Percentiles rank a stretch among this genome's conserved stretches.
These are phyloP conservation scores for Babesia divergens DNA, from an alignment of 169 alveolate species.

Conservation along the genomic window DNA sequence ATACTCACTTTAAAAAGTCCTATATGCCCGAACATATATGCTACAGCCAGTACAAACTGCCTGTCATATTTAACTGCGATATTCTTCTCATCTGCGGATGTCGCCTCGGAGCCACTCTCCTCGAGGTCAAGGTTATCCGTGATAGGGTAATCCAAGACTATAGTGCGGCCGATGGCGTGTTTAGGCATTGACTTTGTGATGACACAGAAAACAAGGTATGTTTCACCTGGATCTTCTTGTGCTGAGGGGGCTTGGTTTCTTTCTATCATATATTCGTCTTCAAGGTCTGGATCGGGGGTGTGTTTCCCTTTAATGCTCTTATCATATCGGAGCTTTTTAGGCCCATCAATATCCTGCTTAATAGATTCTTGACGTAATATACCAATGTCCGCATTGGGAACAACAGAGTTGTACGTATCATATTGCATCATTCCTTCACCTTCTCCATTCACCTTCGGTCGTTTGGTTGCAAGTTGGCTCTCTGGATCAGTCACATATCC, in stretches of 20 bases:
- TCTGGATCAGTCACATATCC: no score
- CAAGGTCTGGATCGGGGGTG: neutral
- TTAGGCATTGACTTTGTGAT: neutral
- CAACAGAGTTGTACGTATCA: no score
- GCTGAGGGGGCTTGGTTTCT: neutral
- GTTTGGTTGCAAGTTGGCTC: no score
- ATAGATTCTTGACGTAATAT: no score
- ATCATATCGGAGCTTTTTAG: no score
- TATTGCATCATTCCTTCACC: no score
- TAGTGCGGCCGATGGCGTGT: neutral
- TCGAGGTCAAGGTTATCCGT: neutral
- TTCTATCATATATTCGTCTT: neutral
- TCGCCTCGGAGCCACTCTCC: neutral
- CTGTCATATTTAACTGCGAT: neutral
- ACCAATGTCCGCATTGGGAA: no score
- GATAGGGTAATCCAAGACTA: neutral
- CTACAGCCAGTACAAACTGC: neutral
- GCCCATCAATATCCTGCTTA: no score
- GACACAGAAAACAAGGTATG: neutral
- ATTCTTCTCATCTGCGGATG: neutral
- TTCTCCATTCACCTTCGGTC: no score
- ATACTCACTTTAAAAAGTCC: neutral
- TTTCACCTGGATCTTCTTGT: neutral
- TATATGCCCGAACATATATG: neutral
- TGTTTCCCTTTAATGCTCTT: neutral